Evolutionary conservation across 768 basidiomycete genomes (phyloP).

Genomic region (Hericium erinaceus): DNA sequence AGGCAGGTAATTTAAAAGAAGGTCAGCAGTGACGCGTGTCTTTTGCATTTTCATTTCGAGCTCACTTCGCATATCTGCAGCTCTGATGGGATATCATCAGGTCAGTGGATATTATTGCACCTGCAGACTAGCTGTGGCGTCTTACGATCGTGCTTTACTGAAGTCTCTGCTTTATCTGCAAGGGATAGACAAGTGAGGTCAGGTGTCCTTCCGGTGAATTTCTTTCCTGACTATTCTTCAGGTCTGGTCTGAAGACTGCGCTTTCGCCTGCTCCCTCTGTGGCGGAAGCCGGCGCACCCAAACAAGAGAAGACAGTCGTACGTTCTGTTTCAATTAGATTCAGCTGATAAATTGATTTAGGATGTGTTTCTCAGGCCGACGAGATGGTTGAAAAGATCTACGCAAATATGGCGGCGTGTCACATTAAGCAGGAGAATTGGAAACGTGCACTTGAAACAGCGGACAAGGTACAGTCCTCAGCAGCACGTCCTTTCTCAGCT

Average conservation of each 20-base stretch:
- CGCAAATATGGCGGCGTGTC: constrained; percentile 78
- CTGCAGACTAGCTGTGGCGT: constrained; percentile 1
- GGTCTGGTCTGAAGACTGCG: constrained; percentile 5
- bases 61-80: constrained; percentile 14
- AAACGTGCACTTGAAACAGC: constrained; percentile 72
- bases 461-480: constrained; percentile 44
- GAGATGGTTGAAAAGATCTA: constrained; percentile 74
- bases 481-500: not conserved
- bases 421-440: constrained; percentile 75
- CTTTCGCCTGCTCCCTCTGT: not conserved
- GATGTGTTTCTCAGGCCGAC: constrained; percentile 44
- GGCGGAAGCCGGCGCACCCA: constrained; percentile 20
- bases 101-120: constrained; percentile 27
- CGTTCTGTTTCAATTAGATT: constrained; percentile 3
- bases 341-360: not conserved
- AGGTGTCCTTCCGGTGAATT: not conserved
- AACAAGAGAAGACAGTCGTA: constrained; percentile 60
- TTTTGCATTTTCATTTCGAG: not conserved
- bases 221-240: not conserved
- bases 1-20: constrained; percentile 47
- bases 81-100: constrained; percentile 45
- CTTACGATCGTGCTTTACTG: constrained; percentile 4
- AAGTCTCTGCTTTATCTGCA: constrained; percentile 61
- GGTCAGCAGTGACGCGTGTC: constrained; percentile 29
- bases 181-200: constrained; percentile 67